Evolutionary conservation across 352 stramenopile species (phyloP), one percentile per base, ranked within the genome.

Genomic region (Phytophthora brassicae): DNA sequence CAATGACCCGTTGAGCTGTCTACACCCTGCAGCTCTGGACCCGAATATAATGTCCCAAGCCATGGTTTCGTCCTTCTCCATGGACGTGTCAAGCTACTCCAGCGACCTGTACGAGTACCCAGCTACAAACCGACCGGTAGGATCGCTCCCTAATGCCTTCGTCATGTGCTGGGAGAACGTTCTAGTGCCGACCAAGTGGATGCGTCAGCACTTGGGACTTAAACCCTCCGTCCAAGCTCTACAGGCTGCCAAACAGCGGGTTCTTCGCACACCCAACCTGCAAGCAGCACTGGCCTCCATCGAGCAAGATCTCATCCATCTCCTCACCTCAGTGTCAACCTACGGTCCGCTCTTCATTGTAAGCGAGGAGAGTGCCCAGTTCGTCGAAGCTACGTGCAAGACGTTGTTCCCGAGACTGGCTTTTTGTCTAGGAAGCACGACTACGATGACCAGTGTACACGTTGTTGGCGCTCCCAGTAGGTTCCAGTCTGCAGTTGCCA

Each of bases 121-220:
- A 6, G 68, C 63, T 4, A 68, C 62, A 6, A 69, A 70, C 17
- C 64, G 61, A 36, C 20, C 66, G 11, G 43, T 5, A 5, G 45
- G 45, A 6, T 41, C 63, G 16, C 60, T 88, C 7, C 67, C 64
- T 28, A 89, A 89, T 45, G 80, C 80, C 11, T 84, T 81, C 45
- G 76, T 89, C 35, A 22, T 89, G 48, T 85, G 76, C 66, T 89
- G 79, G 77, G 80, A 89, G 57, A 85, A 89, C 58, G 78, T 88
- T 9, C 64, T 89, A 19, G 51, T 83, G 14, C 80, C 80, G 1
- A 66, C 74, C 43, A 84, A 85, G 64, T 89, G 80, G 78, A 77
- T 89, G 71, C 70, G 70, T 52, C 73, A 88, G 41, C 64, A 82
- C 5, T 59, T 85, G 16, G 76, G 73, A 0, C 56, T 89, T 20